Evolutionary conservation across 306 rosid species (phyloP).

Genomic region (Acmispon strigosus): DNA sequence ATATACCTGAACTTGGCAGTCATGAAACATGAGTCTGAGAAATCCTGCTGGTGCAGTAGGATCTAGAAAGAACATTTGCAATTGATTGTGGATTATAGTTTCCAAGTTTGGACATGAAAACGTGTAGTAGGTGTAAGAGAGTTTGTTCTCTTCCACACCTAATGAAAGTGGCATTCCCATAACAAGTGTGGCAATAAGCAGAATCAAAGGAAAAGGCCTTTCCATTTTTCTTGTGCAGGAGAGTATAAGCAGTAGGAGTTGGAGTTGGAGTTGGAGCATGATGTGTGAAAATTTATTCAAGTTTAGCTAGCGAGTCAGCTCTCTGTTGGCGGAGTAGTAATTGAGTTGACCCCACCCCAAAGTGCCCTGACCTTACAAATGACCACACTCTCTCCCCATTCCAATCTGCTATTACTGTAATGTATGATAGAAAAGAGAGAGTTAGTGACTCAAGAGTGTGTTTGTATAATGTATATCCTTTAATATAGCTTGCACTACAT

Average conservation of each 20-base stretch:
- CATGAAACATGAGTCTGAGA: conserved; percentile 44
- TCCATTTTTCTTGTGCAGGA: conserved; percentile 15
- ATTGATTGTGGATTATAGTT: conserved; percentile 16
- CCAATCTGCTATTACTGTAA: not conserved
- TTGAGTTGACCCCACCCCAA: not conserved
- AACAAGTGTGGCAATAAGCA: not conserved
- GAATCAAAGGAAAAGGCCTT: conserved; percentile 7
- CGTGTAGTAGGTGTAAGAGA: conserved; percentile 28
- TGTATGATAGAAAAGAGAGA: not conserved
- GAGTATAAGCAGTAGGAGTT: not conserved
- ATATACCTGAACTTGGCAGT: conserved; percentile 40
- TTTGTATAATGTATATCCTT: too few species aligned
- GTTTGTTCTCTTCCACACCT: conserved; percentile 15
- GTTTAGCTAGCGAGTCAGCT: not conserved
- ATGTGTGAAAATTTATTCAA: not conserved
- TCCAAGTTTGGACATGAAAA: conserved; percentile 38
- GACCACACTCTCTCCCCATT: not conserved
- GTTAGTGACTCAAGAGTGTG: too few species aligned
- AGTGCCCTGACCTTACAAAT: not conserved
- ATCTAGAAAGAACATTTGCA: conserved; percentile 20
- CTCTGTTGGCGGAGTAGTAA: not conserved
- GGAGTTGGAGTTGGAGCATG: too few species aligned
- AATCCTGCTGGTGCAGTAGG: conserved; percentile 36
- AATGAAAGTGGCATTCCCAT: conserved; percentile 11
- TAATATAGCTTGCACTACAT: too few species aligned